phyloP scores from a whole-genome alignment of 2,329 filamentous ascomycete genomes.

The Herpotrichia juniperi region DNA sequence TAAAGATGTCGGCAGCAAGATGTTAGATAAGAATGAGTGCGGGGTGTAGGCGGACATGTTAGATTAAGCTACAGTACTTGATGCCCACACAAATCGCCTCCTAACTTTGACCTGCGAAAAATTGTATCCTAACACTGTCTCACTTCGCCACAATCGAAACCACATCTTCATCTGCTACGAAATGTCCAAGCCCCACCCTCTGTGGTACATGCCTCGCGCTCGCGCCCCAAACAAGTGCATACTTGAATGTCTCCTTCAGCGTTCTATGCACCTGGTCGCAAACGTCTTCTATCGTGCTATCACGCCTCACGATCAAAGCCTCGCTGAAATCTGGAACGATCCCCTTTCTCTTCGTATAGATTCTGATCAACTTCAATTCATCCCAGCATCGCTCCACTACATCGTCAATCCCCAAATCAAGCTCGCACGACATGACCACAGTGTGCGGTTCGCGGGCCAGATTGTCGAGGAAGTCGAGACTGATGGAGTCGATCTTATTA shows the following conservation, averaged over 20 bases:
- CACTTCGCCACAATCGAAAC: conserved; percentile 64
- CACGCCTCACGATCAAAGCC: conserved; percentile 87
- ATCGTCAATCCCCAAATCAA: conserved; percentile 90
- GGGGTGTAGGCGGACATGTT: too few species aligned
- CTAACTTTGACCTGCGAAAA: too few species aligned
- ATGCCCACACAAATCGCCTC: too few species aligned
- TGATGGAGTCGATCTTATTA: conserved; percentile 98
- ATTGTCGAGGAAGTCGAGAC: conserved; percentile 89
- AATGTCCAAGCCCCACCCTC: conserved; percentile 83
- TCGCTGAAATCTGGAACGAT: conserved; percentile 87
- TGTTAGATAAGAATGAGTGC: too few species aligned
- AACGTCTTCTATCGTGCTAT: conserved; percentile 93
- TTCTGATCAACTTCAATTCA: conserved; percentile 84
- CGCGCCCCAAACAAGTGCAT: conserved; percentile 96
- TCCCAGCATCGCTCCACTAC: conserved; percentile 96
- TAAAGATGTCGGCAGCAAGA: too few species aligned
- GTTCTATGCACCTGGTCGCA: conserved; percentile 94
- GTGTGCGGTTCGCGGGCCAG: conserved; percentile 92
- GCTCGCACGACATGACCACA: conserved; percentile 95
- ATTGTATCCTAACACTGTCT: too few species aligned
- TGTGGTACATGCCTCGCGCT: conserved; percentile 95
- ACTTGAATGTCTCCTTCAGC: conserved; percentile 98
- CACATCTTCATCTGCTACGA: conserved; percentile 74
- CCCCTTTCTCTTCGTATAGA: conserved; percentile 97
- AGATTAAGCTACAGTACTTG: too few species aligned